Evolutionary conservation across 805 yeast genomes (phyloP), one percentile per base, ranked within the genome.

Genomic region (Spathaspora boniae): DNA sequence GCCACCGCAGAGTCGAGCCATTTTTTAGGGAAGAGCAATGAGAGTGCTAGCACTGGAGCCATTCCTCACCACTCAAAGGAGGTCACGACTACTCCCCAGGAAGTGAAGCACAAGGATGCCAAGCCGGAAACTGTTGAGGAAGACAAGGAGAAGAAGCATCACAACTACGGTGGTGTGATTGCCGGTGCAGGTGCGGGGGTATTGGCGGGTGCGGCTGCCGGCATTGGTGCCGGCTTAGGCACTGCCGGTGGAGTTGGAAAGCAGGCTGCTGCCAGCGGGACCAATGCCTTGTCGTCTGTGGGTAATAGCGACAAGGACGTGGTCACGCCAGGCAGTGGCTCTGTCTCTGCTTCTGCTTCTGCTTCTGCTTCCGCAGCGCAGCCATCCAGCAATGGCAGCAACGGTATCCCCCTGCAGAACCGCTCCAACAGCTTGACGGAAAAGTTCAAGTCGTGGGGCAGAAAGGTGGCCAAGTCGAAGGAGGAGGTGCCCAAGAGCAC

Each of bases 381-480:
- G n/a, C n/a, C n/a, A n/a, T n/a, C n/a, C n/a, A n/a, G n/a, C n/a
- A n/a, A n/a, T n/a, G n/a, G n/a, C n/a, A n/a, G n/a, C n/a, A n/a
- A n/a, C n/a, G n/a, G n/a, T n/a, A n/a, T n/a, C n/a, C n/a, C n/a
- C n/a, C n/a, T n/a, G n/a, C n/a, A n/a, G n/a, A n/a, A n/a, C n/a
- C n/a, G 36, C 27, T 26, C 36, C 20, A 33, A 33, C 29, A 23
- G 29, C 7, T 26, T 33, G 5, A 26, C 31, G 27, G 30, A 34
- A 31, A 38, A 26, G 32, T 38, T 37, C 7, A 39, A 36, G 12
- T 38, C 40, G 29, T 29, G 36, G 22, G 35, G 40, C 14, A 42
- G 20, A 29, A 43, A 31, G 27, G 31, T 42, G 65, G 57, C 42
- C 65, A 56, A 29, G 44, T 44, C 11, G 64, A 56, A 25, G 53